These are phyloP conservation scores for Fusarium anthophilum DNA, from an alignment of 2,329 filamentous ascomycete species.

Conservation along the genomic window DNA sequence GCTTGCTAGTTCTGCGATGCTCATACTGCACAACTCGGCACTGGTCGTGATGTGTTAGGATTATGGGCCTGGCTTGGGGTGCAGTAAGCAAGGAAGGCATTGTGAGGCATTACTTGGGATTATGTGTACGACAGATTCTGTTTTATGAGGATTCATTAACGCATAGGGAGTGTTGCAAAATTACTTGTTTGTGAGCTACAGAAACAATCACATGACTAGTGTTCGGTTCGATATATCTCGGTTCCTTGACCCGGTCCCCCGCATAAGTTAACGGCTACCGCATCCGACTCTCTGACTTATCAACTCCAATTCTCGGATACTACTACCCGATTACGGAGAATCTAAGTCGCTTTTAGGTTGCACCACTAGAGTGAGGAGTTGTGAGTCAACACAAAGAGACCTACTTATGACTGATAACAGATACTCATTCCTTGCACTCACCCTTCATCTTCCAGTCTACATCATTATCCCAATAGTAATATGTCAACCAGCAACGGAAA, in stretches of 20 bases:
- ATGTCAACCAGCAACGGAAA: background rate
- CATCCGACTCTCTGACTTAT: background rate
- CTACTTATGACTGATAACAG: background rate
- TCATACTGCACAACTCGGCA: background rate
- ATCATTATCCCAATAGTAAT: background rate
- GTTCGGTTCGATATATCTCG: background rate
- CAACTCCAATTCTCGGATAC: background rate
- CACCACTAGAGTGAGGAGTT: background rate
- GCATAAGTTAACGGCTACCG: background rate
- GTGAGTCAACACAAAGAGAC: background rate
- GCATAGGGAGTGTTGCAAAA: accelerated
- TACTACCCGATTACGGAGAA: background rate
- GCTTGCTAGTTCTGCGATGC: background rate
- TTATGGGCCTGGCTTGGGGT: accelerated
- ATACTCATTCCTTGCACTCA: too few relatives aligned
- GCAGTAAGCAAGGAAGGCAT: background rate
- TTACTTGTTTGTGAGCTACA: background rate
- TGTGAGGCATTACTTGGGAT: background rate
- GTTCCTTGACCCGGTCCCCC: background rate
- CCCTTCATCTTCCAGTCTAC: background rate
- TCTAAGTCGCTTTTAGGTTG: background rate
- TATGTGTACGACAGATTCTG: background rate
- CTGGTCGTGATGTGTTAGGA: background rate
- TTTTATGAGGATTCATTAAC: accelerated
- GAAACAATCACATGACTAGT: background rate